phyloP scores from a whole-genome alignment of 352 stramenopile genomes.

The Pythium coloratum region DNA sequence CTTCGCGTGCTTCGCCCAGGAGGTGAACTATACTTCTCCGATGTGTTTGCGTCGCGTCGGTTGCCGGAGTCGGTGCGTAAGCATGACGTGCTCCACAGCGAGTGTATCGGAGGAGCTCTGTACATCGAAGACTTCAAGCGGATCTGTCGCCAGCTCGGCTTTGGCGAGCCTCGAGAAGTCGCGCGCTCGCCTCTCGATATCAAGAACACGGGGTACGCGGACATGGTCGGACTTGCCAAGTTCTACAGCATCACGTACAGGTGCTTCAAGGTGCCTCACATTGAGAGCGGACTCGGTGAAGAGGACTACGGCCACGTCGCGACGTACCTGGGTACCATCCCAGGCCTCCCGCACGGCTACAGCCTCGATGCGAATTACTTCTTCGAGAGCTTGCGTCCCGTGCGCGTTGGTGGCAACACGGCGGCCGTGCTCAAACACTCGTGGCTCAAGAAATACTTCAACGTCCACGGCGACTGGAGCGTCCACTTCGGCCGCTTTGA shows the following conservation, averaged over 20 bases:
- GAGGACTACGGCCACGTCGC: slow-evolving; percentile 93
- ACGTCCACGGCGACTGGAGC: slow-evolving; percentile 79
- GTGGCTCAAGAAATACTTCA: slow-evolving; percentile 82
- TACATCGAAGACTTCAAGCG: slow-evolving; percentile 93
- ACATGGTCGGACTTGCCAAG: slow-evolving; percentile 71
- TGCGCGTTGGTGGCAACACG: slow-evolving; percentile 87
- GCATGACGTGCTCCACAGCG: slow-evolving; percentile 86
- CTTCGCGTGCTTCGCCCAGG: slow-evolving; percentile 80
- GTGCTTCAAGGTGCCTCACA: slow-evolving; percentile 81
- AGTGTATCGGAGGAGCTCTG: slow-evolving; percentile 88
- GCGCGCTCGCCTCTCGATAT: slow-evolving; percentile 73
- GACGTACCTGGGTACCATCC: slow-evolving; percentile 91
- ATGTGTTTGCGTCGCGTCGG: slow-evolving; percentile 86
- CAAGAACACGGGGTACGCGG: slow-evolving; percentile 52
- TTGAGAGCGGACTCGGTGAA: slow-evolving; percentile 60
- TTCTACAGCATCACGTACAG: slow-evolving; percentile 91
- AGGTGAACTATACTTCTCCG: slow-evolving; percentile 92
- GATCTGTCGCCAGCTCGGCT: slow-evolving; percentile 75
- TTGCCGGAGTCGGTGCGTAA: slow-evolving; percentile 67
- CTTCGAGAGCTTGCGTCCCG: slow-evolving; percentile 75
- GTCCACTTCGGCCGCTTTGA: slow-evolving; percentile 71
- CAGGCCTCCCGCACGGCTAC: slow-evolving; percentile 56
- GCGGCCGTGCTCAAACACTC: slow-evolving; percentile 75
- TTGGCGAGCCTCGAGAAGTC: slow-evolving; percentile 86
- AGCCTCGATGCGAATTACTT: slow-evolving; percentile 73